These are phyloP conservation scores for Mycocentrospora acerina DNA, from an alignment of 2,329 filamentous ascomycete species.

Conservation along the genomic window DNA sequence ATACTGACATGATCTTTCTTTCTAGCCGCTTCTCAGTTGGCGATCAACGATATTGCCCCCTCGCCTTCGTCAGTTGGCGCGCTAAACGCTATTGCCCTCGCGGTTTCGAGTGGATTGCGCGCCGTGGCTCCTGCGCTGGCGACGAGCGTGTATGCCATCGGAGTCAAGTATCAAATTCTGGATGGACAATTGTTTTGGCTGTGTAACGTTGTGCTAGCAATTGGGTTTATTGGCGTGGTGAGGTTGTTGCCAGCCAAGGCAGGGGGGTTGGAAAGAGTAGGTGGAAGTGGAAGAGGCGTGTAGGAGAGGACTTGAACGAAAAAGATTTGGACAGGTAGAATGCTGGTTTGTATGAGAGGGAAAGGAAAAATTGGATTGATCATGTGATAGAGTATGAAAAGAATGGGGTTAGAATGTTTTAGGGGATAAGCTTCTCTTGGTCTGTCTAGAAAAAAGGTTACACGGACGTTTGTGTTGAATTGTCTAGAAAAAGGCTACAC, in stretches of 20 bases:
- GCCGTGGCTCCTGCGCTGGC: slow-evolving; percentile 67
- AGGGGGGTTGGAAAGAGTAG: slow-evolving; percentile 19
- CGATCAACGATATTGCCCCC: slow-evolving; percentile 72
- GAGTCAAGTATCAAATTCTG: slow-evolving; percentile 62
- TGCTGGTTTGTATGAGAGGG: no score
- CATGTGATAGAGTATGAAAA: no score
- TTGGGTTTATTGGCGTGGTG: slow-evolving; percentile 17
- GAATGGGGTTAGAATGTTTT: no score
- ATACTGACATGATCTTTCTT: slow-evolving; percentile 23
- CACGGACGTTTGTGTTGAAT: no score
- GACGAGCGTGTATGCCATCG: slow-evolving; percentile 67
- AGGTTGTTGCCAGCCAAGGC: slow-evolving; percentile 28
- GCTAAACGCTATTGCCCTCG: slow-evolving; percentile 69
- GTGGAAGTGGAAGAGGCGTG: neutral
- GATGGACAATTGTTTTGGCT: slow-evolving; percentile 68
- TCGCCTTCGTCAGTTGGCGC: slow-evolving; percentile 65
- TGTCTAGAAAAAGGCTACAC: no score
- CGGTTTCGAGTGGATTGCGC: slow-evolving; percentile 61
- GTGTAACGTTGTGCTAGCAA: slow-evolving; percentile 47
- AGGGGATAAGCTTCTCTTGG: no score
- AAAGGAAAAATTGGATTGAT: no score
- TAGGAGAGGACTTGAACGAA: no score
- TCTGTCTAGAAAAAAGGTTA: no score
- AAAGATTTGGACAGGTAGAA: no score
- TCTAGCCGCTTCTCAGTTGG: slow-evolving; percentile 70